Conservation (phyloP, 208 protist species). For the Acanthamoeba sp. region DNA sequence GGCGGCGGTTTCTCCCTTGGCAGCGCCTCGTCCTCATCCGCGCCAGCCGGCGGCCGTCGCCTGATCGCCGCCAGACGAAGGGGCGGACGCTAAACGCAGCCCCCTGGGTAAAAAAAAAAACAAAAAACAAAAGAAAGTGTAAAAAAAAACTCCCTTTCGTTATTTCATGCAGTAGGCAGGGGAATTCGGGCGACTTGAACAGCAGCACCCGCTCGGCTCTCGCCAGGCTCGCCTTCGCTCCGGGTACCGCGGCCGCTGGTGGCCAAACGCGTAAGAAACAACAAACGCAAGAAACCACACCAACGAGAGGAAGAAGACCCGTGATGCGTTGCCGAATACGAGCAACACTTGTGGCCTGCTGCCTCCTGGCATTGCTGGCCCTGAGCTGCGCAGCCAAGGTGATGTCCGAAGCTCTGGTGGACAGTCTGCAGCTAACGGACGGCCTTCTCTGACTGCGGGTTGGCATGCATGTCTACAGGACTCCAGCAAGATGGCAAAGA, state of each 20-base stretch:
- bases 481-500: not conserved
- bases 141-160: no score
- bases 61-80: not conserved
- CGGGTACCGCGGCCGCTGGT: no score
- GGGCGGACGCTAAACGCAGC: constrained; percentile 2
- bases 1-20: not conserved
- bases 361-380: not conserved
- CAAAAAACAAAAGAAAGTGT: no score
- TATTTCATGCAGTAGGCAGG: no score
- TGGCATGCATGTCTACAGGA: not conserved
- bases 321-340: no score
- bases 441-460: not conserved
- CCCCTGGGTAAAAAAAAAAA: no score
- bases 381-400: not conserved
- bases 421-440: not conserved
- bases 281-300: not conserved
- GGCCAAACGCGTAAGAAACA: not conserved
- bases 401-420: not conserved
- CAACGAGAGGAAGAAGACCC: not conserved
- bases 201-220: not conserved
- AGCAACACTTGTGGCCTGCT: no score
- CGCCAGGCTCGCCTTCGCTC: no score
- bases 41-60: not conserved
- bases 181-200: not conserved
- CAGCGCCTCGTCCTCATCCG: not conserved